Base-by-base conservation (phyloP, 345 rosid genomes). In the Angophora floribunda region DNA sequence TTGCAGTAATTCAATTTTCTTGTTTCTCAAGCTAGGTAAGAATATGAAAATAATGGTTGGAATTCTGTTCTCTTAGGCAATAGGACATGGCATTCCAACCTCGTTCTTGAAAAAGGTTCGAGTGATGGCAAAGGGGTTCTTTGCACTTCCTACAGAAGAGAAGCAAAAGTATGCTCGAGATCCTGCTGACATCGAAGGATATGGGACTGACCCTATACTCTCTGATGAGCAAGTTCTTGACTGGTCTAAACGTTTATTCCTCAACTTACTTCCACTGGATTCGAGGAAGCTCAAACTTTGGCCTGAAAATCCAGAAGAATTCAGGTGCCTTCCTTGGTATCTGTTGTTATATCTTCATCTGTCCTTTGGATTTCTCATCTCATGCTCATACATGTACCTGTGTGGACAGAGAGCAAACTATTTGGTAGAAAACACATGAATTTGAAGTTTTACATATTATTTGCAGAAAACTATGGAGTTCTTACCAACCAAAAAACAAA, bases 201-300 rank as follows among this genome's bases (percentile, higher is more conserved):
- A 92, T 89, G 93, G 93, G 26, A 87, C 49, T 51, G 93, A 93
- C 85, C 89, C 86, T 13, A 47, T 93, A 70, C 82, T 91, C 17
- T 88, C 92, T 15, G 89, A 91, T 14, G 19, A 89, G 45, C 93
- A 92, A 91, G 85, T 90, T 53, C 86, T 90, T 51, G 94, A 92
- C 84, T 93, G 93, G 94, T 88, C 88, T 59, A 87, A 91, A 86
- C 90, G 93, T 19, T 87, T 93, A 45, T 92, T 86, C 24, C 91
- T 93, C 51, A 86, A 53, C 6, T 22, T 91, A 49, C 84, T 63
- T 86, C 94, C 93, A 52, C 88, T 88, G 19, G 78, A 90, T 51
- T 88, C 80, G 67, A 86, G 88, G 47, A 88, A 87, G 32, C 87
- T 67, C 86, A 67, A 82, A 19, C 86, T 90, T 32, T 91, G 94